A percentile compares a stretch with the other conserved stretches of the same genome.
Conservation (phyloP, 2,329 filamentous ascomycete species). For the Hymenoscyphus occultus region DNA sequence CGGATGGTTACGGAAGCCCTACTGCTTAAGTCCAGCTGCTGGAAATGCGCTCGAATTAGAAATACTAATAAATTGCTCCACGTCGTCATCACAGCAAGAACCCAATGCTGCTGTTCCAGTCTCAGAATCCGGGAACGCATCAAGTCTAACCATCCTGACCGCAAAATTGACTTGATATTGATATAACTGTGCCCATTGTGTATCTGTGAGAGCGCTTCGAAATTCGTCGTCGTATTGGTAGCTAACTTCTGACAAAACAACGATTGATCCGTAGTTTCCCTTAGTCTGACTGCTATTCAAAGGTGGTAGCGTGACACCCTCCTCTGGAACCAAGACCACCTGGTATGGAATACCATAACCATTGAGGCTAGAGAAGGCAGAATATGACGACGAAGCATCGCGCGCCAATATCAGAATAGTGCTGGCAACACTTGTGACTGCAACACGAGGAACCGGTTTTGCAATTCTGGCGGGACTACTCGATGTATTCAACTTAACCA, state of each 20-base stretch:
- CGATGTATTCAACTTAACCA: slow-evolving; percentile 23
- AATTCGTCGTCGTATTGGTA: slow-evolving; percentile 44
- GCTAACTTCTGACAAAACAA: slow-evolving; percentile 38
- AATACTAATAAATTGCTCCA: slow-evolving; percentile 52
- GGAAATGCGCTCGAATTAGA: slow-evolving; percentile 53
- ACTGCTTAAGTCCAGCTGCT: slow-evolving; percentile 51
- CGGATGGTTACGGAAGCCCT: slow-evolving; percentile 12
- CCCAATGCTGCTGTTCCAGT: slow-evolving; percentile 41
- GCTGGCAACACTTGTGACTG: slow-evolving; percentile 27
- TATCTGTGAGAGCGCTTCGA: slow-evolving; percentile 43
- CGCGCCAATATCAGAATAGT: slow-evolving; percentile 56
- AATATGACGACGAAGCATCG: slow-evolving; percentile 47
- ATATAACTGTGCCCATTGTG: slow-evolving; percentile 55
- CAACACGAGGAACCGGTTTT: slow-evolving; percentile 12
- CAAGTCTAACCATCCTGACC: slow-evolving; percentile 58
- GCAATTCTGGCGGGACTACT: slow-evolving; percentile 1
- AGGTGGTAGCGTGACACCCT: slow-evolving; percentile 48
- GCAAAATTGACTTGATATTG: slow-evolving; percentile 57
- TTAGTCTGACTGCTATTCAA: slow-evolving; percentile 46
- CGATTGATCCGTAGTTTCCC: slow-evolving; percentile 59
- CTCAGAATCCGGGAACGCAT: slow-evolving; percentile 52
- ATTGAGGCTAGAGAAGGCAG: slow-evolving; percentile 52
- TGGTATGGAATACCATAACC: slow-evolving; percentile 61
- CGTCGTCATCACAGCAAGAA: slow-evolving; percentile 47
- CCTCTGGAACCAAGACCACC: slow-evolving; percentile 51